Base-by-base conservation (phyloP, 2,329 filamentous ascomycete genomes). In the Ophiostoma fasciatum region DNA sequence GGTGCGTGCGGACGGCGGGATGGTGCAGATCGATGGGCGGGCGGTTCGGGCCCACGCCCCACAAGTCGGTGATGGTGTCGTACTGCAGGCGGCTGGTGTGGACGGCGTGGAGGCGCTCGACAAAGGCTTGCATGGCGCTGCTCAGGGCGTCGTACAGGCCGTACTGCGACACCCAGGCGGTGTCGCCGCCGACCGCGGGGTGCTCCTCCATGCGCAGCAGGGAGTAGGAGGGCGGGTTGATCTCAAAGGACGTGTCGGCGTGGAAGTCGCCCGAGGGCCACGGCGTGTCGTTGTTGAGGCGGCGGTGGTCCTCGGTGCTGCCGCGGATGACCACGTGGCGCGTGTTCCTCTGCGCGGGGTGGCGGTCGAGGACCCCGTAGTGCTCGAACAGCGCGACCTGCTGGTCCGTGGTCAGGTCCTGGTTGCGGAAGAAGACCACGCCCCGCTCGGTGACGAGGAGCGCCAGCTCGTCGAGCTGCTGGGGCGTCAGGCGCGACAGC, bases 121-220 rank as follows among this genome's bases (percentile, higher is more conserved):
- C 50, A 33, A 63, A 60, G 17, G 43, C 51, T 45, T 60, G 56
- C 47, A 61, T 54, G 6, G 57, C 56, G 28, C 53, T 50, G 34
- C 60, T 65, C 12, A 67, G 48, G 1, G 56, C 50, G 41, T 64
- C 62, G 40, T 62, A 64, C 5, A 64, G 49, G 0, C 60, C 62
- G 28, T 63, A 63, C 17, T 54, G 51, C 1, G 61, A 66, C 14
- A 64, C 54, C 62, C 62, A 64, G 2, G 61, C 59, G 2, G 62
- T 66, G 38, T 65, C 62, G 1, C 61, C 62, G 3, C 62, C 62
- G 6, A 62, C 57, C 7, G 51, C 50, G 0, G 64, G 63, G 39
- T 64, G 61, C 35, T 64, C 60, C 44, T 67, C 60, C 59, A 67
- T 67, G 14, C 63, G 54, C 10, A 68, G 50, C n/a, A 68, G 44